A percentile compares a stretch with the other conserved stretches of the same genome.
Evolutionary conservation across 2,329 filamentous ascomycete species (phyloP).

Genomic region (Fusarium nematophilum): DNA sequence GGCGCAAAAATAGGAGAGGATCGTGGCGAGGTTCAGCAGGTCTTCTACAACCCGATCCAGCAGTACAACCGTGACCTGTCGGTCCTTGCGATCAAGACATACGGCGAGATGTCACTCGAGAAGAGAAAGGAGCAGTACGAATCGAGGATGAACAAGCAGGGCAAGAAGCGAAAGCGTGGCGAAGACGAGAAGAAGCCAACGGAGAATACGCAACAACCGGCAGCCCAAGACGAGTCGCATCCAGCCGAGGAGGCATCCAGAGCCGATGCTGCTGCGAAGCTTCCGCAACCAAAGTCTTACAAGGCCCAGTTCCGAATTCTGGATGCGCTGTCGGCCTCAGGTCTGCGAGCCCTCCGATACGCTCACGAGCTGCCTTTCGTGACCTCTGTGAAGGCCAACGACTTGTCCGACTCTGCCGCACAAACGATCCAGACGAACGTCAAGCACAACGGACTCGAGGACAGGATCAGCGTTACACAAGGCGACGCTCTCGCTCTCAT

Average conservation of each 20-base stretch:
- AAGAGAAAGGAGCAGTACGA: constrained; percentile 57
- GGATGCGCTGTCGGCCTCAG: constrained; percentile 94
- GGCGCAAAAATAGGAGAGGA: constrained; percentile 59
- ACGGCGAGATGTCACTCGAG: constrained; percentile 74
- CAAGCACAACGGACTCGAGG: constrained; percentile 79
- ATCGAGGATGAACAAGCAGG: constrained; percentile 54
- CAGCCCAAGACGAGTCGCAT: constrained; percentile 23
- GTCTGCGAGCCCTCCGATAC: constrained; percentile 90
- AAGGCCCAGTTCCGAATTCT: constrained; percentile 79
- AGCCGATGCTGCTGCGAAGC: constrained; percentile 22
- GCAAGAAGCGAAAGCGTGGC: constrained; percentile 61
- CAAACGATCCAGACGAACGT: constrained; percentile 87
- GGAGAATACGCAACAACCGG: constrained; percentile 13
- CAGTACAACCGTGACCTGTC: constrained; percentile 98
- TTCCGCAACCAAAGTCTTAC: constrained; percentile 44
- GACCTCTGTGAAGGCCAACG: constrained; percentile 88
- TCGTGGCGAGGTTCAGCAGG: constrained; percentile 75
- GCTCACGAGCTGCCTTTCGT: constrained; percentile 89
- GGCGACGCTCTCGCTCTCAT: constrained; percentile 92
- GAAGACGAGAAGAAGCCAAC: constrained; percentile 46
- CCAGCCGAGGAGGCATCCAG: constrained; percentile 26
- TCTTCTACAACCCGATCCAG: constrained; percentile 99
- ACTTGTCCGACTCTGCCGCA: constrained; percentile 81
- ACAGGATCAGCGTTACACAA: constrained; percentile 77
- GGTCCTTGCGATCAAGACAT: constrained; percentile 90